Evolutionary conservation across 2,329 filamentous ascomycete species (phyloP).

Genomic region (Fusarium pininemorale): DNA sequence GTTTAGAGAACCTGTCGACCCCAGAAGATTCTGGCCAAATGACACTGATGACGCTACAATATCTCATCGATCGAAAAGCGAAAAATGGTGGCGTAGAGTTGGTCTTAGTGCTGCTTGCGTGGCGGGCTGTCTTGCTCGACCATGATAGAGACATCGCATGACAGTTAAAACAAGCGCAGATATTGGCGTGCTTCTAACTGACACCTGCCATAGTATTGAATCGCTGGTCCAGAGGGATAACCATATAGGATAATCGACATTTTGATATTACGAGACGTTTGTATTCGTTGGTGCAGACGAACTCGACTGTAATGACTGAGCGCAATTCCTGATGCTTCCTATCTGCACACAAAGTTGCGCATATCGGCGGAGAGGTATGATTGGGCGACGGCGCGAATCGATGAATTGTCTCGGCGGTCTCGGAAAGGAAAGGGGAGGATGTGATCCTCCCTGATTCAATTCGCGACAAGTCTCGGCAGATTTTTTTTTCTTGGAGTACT

Average conservation of each 20-base stretch:
- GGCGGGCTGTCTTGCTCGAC: slow-evolving; percentile 33
- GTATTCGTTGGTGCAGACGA: neutral
- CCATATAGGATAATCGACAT: neutral
- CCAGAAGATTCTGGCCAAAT: slow-evolving; percentile 3
- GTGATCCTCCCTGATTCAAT: neutral
- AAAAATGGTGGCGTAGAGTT: slow-evolving; percentile 42
- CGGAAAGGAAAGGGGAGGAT: neutral
- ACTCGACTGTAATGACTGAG: slow-evolving; percentile 21
- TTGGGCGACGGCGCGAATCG: slow-evolving; percentile 1
- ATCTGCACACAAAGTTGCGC: slow-evolving; percentile 7
- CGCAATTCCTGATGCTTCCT: slow-evolving; percentile 10
- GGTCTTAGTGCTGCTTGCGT: slow-evolving; percentile 44
- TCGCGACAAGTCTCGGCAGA: slow-evolving; percentile 28
- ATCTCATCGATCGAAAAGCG: slow-evolving; percentile 8
- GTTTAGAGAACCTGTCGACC: neutral
- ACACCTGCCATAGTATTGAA: neutral
- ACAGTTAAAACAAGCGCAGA: slow-evolving; percentile 24
- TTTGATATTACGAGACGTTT: neutral
- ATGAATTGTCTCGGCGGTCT: slow-evolving; percentile 22
- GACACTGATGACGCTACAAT: slow-evolving; percentile 25
- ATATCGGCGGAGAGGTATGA: neutral
- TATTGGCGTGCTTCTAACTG: neutral
- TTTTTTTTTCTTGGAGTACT: neutral
- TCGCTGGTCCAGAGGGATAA: neutral
- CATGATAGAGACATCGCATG: slow-evolving; percentile 31